Evolutionary conservation across 2,329 filamentous ascomycete genomes (phyloP).

Genomic region (Hypomyces perniciosus): DNA sequence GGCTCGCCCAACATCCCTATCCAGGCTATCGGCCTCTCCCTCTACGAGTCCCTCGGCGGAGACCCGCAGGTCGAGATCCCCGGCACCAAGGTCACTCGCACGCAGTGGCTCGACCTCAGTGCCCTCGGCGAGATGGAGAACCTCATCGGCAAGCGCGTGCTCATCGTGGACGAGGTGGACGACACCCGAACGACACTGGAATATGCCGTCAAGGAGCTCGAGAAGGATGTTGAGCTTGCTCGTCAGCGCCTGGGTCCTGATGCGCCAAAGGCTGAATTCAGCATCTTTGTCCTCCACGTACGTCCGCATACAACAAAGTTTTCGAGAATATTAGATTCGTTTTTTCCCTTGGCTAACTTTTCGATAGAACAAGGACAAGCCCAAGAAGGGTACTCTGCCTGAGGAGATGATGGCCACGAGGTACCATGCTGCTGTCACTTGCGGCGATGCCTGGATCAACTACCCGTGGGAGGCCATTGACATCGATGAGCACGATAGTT

Average conservation of each 20-base stretch:
- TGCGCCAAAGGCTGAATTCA: conserved; percentile 71
- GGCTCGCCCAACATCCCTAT: conserved; percentile 93
- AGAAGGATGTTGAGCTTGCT: conserved; percentile 88
- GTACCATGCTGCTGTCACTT: conserved; percentile 82
- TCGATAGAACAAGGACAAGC: conserved; percentile 86
- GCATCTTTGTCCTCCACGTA: conserved; percentile 92
- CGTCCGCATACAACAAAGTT: conserved; percentile 22
- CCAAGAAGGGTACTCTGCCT: conserved; percentile 84
- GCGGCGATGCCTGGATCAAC: conserved; percentile 95
- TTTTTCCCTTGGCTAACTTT: not conserved
- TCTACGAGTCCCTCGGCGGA: conserved; percentile 79
- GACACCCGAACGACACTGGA: conserved; percentile 92
- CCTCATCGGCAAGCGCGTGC: conserved; percentile 81
- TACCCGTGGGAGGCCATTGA: conserved; percentile 97
- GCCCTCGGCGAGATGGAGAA: conserved; percentile 78
- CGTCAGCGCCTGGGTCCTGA: conserved; percentile 64
- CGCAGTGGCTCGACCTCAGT: conserved; percentile 93
- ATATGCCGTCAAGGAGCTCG: conserved; percentile 85
- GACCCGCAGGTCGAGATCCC: conserved; percentile 57
- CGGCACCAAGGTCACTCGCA: conserved; percentile 92
- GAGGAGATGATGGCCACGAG: conserved; percentile 67
- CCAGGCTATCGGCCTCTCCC: conserved; percentile 94
- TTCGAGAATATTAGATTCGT: not conserved
- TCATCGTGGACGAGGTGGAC: conserved; percentile 94
- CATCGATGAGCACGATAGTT: conserved; percentile 83